Percentiles rank a stretch among this genome's conserved stretches.
Evolutionary conservation across 169 alveolate genomes (phyloP).

Genomic region (Plasmodium inui): DNA sequence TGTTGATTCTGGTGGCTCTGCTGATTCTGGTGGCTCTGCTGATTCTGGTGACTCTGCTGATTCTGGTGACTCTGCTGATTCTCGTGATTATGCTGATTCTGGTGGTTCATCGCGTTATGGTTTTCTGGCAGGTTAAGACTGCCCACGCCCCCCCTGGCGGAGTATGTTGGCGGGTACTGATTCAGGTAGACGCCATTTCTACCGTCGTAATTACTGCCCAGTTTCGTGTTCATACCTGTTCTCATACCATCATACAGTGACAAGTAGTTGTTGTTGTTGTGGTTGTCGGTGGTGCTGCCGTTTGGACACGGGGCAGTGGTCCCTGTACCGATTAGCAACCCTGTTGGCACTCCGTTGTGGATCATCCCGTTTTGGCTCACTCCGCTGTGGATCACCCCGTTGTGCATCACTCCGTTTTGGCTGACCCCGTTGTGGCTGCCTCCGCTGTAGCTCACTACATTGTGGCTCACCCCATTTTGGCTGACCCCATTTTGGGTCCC

Average conservation of each 20-base stretch:
- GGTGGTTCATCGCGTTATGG: not conserved
- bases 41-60: not conserved
- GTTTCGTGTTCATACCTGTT: not conserved
- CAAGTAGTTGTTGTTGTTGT: not conserved
- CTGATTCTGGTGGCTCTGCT: not conserved
- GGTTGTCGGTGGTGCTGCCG: not conserved
- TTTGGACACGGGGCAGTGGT: not conserved
- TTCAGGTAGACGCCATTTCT: slow-evolving; percentile 1
- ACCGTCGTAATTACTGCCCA: not conserved
- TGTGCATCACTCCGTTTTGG: too few relatives aligned
- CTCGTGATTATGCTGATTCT: not conserved
- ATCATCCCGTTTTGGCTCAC: too few relatives aligned
- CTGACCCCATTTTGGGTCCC: too few relatives aligned
- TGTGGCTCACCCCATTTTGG: too few relatives aligned
- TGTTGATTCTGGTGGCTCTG: too few relatives aligned
- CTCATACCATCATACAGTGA: slow-evolving; percentile 18
- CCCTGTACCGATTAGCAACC: not conserved
- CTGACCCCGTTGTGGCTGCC: too few relatives aligned
- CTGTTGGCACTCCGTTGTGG: not conserved
- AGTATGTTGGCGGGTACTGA: not conserved
- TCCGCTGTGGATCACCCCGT: too few relatives aligned
- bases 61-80: not conserved
- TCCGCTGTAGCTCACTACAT: too few relatives aligned
- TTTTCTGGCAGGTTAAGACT: not conserved
- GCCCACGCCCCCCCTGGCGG: not conserved